Base-by-base conservation (phyloP, 305 asterid species). In the Andrographis paniculata region DNA sequence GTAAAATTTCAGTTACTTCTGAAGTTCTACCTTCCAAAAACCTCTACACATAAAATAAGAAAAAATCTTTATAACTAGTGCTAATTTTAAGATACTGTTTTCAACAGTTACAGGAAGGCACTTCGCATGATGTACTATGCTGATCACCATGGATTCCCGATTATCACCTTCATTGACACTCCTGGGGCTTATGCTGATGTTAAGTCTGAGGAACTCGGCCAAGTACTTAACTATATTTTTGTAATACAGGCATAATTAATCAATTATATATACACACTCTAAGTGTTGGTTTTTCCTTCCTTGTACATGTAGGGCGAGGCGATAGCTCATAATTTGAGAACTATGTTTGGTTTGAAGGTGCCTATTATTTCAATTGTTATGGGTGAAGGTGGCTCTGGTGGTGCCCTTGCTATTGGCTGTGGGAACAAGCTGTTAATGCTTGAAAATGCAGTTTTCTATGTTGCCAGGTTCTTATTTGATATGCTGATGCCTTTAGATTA, bases 171-270 rank as follows among this genome's bases (percentile, higher is more conserved):
- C 66, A 78, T 91, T 44, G 99, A 91, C 72, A 91, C 99, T 52
- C 99, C 99, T 3, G 99, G 99, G 50, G 99, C 99, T 27, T 91
- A 64, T 75, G 96, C 99, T 55, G 96, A 91, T 64, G 85, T 87
- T 66, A 84, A 79, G 70, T 91, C 99, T 11, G 99, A 91, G 76
- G 91, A 77, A 64, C 67, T 80, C 43, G 87, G 87, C 63, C 99
- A 91, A 63, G 99, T 91, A 83, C 65, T 58, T 19, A 30, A 39
- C 42, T 48, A 30, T 55, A 50, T 35, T 59, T 48, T 57, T 28
- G 35, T 8, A 38, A 56, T 40, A 20, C 20, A 28, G 17, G 40
- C 23, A 17, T 51, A 15, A 43, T 36, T 42, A 18, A 30, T 42
- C 19, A 20, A 15, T 41, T 38, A 39, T 17, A 17, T 14, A 19